A percentile compares a stretch with the other conserved stretches of the same genome.
Evolutionary conservation across 805 yeast species (phyloP).

Genomic region (Metschnikowia drakensbergensis): DNA sequence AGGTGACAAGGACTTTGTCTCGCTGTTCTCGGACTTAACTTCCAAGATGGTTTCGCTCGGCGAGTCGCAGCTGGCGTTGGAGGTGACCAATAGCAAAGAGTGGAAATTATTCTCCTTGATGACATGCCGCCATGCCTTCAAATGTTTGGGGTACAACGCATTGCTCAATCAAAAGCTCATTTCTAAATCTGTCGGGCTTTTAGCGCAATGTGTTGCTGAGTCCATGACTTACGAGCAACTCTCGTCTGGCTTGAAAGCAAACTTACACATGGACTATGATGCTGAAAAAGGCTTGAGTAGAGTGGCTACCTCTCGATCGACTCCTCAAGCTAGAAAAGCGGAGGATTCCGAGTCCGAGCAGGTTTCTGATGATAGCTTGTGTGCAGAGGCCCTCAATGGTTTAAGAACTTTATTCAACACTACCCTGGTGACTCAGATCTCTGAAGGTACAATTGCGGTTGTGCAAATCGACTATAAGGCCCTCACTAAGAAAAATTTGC

Average conservation of each 20-base stretch:
- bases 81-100: constrained; percentile 34
- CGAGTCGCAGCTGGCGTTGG: constrained; percentile 11
- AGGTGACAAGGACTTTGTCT: constrained; percentile 60
- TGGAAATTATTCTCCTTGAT: constrained; percentile 45
- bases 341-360: constrained; percentile 33
- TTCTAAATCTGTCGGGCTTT: constrained; percentile 33
- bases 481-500: neutral
- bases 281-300: constrained; percentile 24
- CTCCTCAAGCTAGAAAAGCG: constrained; percentile 13
- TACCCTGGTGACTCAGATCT: constrained; percentile 55
- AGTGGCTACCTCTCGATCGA: constrained; percentile 24
- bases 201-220: constrained; percentile 32
- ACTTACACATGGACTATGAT: constrained; percentile 29
- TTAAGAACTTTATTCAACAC: constrained; percentile 64
- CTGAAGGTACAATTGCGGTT: constrained; percentile 51
- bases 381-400: constrained; percentile 46
- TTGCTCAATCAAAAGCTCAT: constrained; percentile 28
- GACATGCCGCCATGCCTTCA: constrained; percentile 38
- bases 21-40: constrained; percentile 32
- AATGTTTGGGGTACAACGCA: constrained; percentile 34
- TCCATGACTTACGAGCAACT: constrained; percentile 20
- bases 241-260: constrained; percentile 22
- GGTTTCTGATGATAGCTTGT: constrained; percentile 37
- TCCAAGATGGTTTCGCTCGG: constrained; percentile 17
- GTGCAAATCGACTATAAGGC: constrained; percentile 34